Conservation (phyloP, 2,329 filamentous ascomycete genomes). For the Helicocarpus griseus region DNA sequence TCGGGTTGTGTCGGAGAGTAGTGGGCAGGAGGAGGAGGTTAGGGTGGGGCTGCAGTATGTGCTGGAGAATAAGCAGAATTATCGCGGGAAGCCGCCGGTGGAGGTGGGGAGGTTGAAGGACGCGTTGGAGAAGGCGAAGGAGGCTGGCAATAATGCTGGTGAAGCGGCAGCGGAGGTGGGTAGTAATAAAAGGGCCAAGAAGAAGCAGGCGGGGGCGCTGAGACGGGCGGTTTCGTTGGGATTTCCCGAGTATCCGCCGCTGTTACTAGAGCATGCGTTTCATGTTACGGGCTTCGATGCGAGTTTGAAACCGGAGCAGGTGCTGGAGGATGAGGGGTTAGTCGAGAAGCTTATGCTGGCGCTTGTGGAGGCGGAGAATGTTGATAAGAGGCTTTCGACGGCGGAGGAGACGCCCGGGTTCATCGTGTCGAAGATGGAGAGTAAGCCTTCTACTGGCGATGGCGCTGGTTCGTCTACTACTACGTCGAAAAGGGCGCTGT, state of each 20-base stretch:
- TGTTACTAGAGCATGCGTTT: constrained; percentile 79
- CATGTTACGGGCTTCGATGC: constrained; percentile 60
- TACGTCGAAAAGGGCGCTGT: constrained; percentile 48
- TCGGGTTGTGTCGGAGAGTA: constrained; percentile 68
- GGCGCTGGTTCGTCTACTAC: constrained; percentile 30
- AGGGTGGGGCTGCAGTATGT: constrained; percentile 69
- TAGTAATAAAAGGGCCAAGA: constrained; percentile 55
- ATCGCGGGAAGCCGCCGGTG: constrained; percentile 60
- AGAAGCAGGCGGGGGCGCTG: constrained; percentile 65
- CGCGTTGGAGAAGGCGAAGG: constrained; percentile 57
- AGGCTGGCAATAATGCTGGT: constrained; percentile 18
- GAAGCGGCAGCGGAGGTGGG: constrained; percentile 23
- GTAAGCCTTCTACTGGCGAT: constrained; percentile 23
- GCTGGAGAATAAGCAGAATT: constrained; percentile 76
- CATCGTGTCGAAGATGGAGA: constrained; percentile 63
- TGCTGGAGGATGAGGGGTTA: constrained; percentile 56
- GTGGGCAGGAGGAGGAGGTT: constrained; percentile 79
- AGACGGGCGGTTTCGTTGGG: constrained; percentile 72
- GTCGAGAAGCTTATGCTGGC: constrained; percentile 59
- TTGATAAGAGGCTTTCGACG: constrained; percentile 60
- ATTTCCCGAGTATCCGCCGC: constrained; percentile 80
- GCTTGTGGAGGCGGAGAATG: constrained; percentile 58
- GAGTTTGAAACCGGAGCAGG: constrained; percentile 54
- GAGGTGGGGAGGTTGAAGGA: constrained; percentile 62
- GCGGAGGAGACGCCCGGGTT: constrained; percentile 64